Evolutionary conservation across 1,284 basidiomycete genomes (phyloP), one percentile per base, ranked within the genome.

Genomic region (Anthracocystis panici-leucophaei): DNA sequence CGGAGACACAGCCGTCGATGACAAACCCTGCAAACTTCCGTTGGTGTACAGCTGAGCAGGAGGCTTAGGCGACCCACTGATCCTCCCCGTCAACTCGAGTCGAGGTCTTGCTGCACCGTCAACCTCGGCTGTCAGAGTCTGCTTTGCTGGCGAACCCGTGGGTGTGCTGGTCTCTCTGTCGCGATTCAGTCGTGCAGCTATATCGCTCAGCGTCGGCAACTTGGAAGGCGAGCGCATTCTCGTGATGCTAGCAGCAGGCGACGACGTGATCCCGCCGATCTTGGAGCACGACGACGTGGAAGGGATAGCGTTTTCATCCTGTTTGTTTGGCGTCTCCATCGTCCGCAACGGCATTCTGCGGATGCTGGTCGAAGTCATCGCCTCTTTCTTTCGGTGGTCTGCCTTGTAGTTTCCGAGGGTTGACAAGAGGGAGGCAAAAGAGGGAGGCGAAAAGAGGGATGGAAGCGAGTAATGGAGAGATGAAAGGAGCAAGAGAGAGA

Each of bases 121-220:
- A 20, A n/a, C 10, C 31, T 38, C 61, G 25, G 35, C n/a, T 9
- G 50, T 25, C 11, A 41, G 8, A 16, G 49, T 42, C 14, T 23
- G 14, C 49, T 70, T 75, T n/a, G 40, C 45, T 2, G 62, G 57
- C 14, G 73, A 75, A 18, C 31, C 27, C 14, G n/a, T 50, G 10
- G 57, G 55, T 5, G 58, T 66, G 5, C 29, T 10, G 3, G 45
- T n/a, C 2, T 68, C 64, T 27, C 40, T 54, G 33, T 71, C 72
- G 2, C 68, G 49, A 38, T 71, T 77, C 44, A 76, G 65, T 27
- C 75, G 63, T 5, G 77, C 77, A 25, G 75, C 75, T 38, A 79
- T 77, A n/a, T 79, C 77, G 42, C 75, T 75, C 51, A 79, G 69
- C 6, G 67, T 79, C 0, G 77, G 77, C 52, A 74, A 35, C 59